Percentiles rank a stretch among this genome's conserved stretches.
Conservation (phyloP, 768 basidiomycete genomes). For the Boletales sp. region DNA sequence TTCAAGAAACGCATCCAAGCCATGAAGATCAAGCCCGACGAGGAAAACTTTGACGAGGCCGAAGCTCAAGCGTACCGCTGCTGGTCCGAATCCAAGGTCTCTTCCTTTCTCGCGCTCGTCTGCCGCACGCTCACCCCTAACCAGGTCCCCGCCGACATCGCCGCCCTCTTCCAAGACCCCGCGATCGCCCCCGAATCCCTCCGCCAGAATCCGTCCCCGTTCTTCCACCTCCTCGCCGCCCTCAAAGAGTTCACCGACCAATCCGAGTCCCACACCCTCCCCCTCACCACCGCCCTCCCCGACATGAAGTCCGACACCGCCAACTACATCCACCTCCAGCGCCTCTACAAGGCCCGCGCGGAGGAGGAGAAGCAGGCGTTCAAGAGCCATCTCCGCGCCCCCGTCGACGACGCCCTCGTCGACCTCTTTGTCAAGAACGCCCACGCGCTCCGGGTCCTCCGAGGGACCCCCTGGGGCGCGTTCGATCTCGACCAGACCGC, state of each 20-base stretch:
- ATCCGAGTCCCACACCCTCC: conserved; percentile 59
- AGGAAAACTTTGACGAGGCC: conserved; percentile 98
- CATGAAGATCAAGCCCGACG: conserved; percentile 73
- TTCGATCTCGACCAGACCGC: conserved; percentile 47
- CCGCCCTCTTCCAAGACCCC: conserved; percentile 59
- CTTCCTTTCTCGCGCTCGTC: background rate
- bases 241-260: conserved; percentile 61
- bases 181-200: conserved; percentile 41
- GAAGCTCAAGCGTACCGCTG: conserved; percentile 81
- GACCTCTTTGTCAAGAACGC: conserved; percentile 80
- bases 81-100: conserved; percentile 56
- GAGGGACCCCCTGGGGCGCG: conserved; percentile 59
- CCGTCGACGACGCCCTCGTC: conserved; percentile 50
- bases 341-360: conserved; percentile 76
- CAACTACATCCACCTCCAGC: conserved; percentile 81
- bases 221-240: conserved; percentile 77
- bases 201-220: conserved; percentile 52
- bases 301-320: conserved; percentile 94
- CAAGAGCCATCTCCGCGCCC: conserved; percentile 44
- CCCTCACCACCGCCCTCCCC: conserved; percentile 82
- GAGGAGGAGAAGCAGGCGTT: conserved; percentile 62
- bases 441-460: conserved; percentile 65
- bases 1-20: conserved; percentile 69
- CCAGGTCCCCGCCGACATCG: conserved; percentile 67
- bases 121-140: background rate